Evolutionary conservation across 805 yeast genomes (phyloP), one percentile per base, ranked within the genome.

Genomic region (Candida palmyrensis): DNA sequence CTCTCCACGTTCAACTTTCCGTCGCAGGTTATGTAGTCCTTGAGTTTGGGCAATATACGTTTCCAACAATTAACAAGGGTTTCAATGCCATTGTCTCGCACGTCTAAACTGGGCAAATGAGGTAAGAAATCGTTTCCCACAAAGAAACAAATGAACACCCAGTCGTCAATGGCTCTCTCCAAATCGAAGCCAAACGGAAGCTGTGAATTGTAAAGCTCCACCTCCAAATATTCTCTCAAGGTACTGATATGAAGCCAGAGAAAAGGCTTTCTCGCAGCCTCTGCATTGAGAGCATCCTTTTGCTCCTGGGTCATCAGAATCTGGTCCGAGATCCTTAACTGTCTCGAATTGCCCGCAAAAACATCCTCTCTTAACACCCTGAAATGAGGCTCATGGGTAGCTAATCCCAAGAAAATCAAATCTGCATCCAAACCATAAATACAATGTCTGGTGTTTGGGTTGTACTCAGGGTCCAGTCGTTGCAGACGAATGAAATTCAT

Each of bases 81-180:
- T 51, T 90, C 96, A 49, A 92, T 83, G 45, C 96, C 89, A 50
- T 86, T 85, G 57, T 92, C 97, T 46, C 98, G 77, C 27, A 92
- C 97, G 49, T 90, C 96, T 35, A 92, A 71, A 19, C 94, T 79
- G 3, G 99, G 97, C 45, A 92, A 65, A 60, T 90, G 97, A 1
- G 99, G 99, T 49, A 92, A 66, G 71, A 92, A 92, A 76, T 92
- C 99, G 54, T 92, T 92, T 59, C 99, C 99, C 43, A 90, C 94
- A 53, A 92, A 92, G 66, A 92, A 92, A 72, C 97, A 90, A 89
- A 92, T 82, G 46, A 92, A 92, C 11, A 92, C 87, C 98, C 98
- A 92, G 60, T 92, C 99, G 54, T 92, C 99, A 40, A 92, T 81
- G 2, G 97, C 97, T 38, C 98, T 71, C 61, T 92, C 99, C 34